Evolutionary conservation across 164 flowering plant species (phyloP).

Genomic region (Pachysandra terminalis): DNA sequence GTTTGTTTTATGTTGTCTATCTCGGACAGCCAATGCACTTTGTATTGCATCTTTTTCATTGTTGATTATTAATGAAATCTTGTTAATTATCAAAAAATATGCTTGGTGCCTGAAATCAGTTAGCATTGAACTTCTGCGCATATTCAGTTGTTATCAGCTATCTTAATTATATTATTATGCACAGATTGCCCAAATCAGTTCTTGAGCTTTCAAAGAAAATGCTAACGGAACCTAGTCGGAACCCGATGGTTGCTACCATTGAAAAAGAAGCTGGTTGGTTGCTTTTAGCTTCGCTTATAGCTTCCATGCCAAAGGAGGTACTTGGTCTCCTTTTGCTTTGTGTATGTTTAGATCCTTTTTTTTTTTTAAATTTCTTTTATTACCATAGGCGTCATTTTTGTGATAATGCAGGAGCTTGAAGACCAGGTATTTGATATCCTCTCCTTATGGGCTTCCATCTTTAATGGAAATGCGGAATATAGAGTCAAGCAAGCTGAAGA

Average conservation of each 20-base stretch:
- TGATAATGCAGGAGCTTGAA: conserved; percentile 72
- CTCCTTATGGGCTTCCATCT: conserved; percentile 75
- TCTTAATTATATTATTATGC: background rate
- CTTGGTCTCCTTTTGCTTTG: conserved; percentile 1
- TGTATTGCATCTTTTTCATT: too few species aligned
- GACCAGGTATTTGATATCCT: conserved; percentile 94
- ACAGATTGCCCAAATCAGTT: conserved; percentile 74
- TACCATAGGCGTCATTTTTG: conserved; percentile 1
- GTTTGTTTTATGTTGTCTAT: too few species aligned
- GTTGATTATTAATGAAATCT: too few species aligned
- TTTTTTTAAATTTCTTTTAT: background rate
- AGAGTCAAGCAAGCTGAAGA: conserved; percentile 46
- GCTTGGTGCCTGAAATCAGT: background rate
- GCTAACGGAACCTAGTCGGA: conserved; percentile 65
- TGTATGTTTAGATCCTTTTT: background rate
- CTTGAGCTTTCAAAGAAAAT: conserved; percentile 81
- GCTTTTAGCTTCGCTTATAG: conserved; percentile 72
- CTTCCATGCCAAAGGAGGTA: conserved; percentile 94
- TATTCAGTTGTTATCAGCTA: too few species aligned
- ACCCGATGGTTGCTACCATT: conserved; percentile 55
- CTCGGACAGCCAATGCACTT: too few species aligned
- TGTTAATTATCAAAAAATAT: too few species aligned
- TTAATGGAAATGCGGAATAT: conserved; percentile 58
- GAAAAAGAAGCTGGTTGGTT: conserved; percentile 94
- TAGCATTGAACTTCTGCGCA: background rate